Conservation (phyloP, 2,329 filamentous ascomycete genomes). For the Hypoxylon sp. region DNA sequence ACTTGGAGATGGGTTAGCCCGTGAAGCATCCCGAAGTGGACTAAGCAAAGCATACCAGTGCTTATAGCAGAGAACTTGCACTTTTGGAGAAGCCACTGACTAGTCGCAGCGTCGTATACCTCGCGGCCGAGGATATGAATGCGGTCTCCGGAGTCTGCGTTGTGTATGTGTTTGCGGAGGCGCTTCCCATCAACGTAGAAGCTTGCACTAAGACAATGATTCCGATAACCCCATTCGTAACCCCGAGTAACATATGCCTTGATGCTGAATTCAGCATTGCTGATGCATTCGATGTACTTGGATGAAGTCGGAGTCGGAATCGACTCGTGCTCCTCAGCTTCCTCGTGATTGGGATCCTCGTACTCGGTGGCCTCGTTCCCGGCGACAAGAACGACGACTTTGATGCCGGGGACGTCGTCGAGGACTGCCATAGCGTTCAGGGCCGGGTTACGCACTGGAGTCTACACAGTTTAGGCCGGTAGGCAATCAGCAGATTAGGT, state of each 20-base stretch:
- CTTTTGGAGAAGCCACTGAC: conserved; percentile 23
- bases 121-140: background rate
- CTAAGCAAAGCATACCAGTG: conserved; percentile 35
- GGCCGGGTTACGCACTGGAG: too few relatives aligned
- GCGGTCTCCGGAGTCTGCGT: background rate
- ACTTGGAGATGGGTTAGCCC: conserved; percentile 15
- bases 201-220: conserved; percentile 16
- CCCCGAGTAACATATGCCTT: conserved; percentile 6
- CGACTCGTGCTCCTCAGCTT: conserved; percentile 7
- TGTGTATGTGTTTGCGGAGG: background rate
- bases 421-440: conserved; percentile 37
- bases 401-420: conserved; percentile 36
- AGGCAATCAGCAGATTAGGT: too few relatives aligned
- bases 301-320: conserved; percentile 21
- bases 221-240: conserved; percentile 38
- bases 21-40: background rate
- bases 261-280: conserved; percentile 40
- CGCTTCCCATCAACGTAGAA: conserved; percentile 38
- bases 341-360: conserved; percentile 33
- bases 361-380: conserved; percentile 38
- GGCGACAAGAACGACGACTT: conserved; percentile 37
- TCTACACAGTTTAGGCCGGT: too few relatives aligned
- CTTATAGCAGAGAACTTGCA: conserved; percentile 41
- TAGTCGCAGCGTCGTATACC: background rate
- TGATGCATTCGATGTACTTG: conserved; percentile 46